Evolutionary conservation across 805 yeast species (phyloP), one percentile per base, ranked within the genome.

Genomic region (Yarrowia deformans): DNA sequence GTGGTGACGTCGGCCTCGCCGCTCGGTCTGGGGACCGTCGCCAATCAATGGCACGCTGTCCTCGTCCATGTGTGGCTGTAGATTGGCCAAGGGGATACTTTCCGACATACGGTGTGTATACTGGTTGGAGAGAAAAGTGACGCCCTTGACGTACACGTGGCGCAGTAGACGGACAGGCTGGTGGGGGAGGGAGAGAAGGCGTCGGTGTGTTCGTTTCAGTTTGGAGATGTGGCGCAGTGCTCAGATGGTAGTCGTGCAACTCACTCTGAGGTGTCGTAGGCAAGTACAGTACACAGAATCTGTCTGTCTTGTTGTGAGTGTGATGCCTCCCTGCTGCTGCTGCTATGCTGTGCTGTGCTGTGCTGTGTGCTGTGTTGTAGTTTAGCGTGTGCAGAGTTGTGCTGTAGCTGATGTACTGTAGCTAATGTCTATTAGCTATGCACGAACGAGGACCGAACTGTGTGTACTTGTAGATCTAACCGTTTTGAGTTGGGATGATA

Each of bases 31-130:
- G 16, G 39, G 66, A 39, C 61, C 69, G 40, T 58, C 70, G 29
- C 68, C 68, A 45, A 72, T 72, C 56, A 72, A 61, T 8, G 73
- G 73, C 34, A 67, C 73, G 45, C 67, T 60, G 46, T 72, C 73
- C 63, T 49, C 69, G 56, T 63, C 68, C 68, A 63, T 63, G 56
- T 48, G 56, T 63, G 68, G 56, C 67, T 46, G 67, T 60, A 60
- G 52, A 32, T 32, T 60, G 66, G 66, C 66, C 66, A 60, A 60
- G 23, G 68, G 68, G 45, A 63, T 63, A 37, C 56, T 48, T 63
- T 63, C 68, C 37, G 68, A 48, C 68, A 63, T 63, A 49, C 68
- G 56, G 45, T 16, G 67, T n/a, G 48, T 14, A 55, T 10, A 8
- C 5, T 23, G 68, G 56, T 12, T 29, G 37, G 55, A 34, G 45